Conservation (phyloP, 768 basidiomycete genomes). For the Lactarius pseudohatsudake region DNA sequence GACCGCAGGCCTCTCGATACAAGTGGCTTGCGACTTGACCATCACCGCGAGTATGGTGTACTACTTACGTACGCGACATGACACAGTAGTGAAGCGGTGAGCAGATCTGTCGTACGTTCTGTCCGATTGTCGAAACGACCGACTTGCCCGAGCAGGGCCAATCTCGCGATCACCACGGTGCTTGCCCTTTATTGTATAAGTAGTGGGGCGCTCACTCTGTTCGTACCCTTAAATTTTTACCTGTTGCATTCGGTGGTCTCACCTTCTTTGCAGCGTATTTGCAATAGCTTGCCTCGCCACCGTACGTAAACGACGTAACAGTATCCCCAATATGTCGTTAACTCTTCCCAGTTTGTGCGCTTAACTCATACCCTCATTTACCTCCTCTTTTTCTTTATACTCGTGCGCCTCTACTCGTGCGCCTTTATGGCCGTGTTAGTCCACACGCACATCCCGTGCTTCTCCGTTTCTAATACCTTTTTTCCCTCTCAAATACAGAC, state of each 20-base stretch:
- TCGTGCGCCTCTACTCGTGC: conserved; percentile 7
- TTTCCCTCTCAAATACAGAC: neutral
- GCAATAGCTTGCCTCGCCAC: conserved; percentile 2
- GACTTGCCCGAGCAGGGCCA: neutral
- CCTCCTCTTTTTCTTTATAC: conserved; percentile 8
- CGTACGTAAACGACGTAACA: neutral
- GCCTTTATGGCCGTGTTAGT: conserved; percentile 11
- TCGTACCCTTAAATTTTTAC: neutral
- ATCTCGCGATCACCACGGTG: neutral
- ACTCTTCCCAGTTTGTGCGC: neutral
- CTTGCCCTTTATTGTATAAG: conserved; percentile 9
- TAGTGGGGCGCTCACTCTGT: conserved; percentile 13
- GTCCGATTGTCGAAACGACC: neutral
- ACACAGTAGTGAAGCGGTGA: neutral
- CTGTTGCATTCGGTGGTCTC: neutral
- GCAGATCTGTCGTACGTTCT: neutral
- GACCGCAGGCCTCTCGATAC: neutral
- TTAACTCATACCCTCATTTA: conserved; percentile 8
- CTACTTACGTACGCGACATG: neutral
- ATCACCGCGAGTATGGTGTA: conserved; percentile 17
- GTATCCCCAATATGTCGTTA: neutral
- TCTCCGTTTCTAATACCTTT: neutral
- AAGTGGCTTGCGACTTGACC: conserved; percentile 6
- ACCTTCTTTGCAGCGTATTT: conserved; percentile 11
- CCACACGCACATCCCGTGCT: neutral